Evolutionary conservation across 2,329 filamentous ascomycete species (phyloP).

Genomic region (Albophoma yamanashiensis): DNA sequence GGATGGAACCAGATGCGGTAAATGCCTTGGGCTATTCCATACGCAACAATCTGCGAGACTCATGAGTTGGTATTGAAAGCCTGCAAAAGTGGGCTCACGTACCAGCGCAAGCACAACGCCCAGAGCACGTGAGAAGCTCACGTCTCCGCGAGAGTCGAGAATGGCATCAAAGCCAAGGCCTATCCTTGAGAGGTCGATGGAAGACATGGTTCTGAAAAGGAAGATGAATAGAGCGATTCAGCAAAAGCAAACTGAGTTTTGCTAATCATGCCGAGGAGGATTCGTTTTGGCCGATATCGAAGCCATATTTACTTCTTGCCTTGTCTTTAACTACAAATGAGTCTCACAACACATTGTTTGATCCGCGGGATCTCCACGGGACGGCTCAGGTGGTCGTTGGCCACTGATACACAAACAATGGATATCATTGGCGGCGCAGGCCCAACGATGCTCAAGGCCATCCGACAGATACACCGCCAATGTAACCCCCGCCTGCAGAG

Average conservation of each 20-base stretch:
- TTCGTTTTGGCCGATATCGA: neutral
- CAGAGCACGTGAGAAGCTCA: neutral
- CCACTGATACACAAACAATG: neutral
- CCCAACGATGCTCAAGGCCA: too few relatives aligned
- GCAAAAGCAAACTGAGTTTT: neutral
- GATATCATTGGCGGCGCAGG: neutral
- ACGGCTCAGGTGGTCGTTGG: neutral
- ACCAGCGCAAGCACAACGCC: neutral
- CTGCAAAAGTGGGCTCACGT: neutral
- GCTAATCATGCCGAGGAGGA: too few relatives aligned
- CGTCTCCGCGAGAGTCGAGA: neutral
- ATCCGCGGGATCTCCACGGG: neutral
- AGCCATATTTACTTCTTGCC: neutral
- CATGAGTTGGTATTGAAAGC: neutral
- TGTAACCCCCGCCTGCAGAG: neutral
- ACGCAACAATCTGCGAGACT: conserved; percentile 2
- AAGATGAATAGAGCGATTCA: neutral
- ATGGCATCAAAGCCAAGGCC: neutral
- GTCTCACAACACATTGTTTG: neutral
- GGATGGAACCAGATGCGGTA: conserved; percentile 19
- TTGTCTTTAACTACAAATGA: neutral
- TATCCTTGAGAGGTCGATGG: neutral
- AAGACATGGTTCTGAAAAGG: neutral
- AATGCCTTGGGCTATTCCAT: conserved; percentile 2
- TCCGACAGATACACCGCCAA: neutral